These are phyloP conservation scores for Azolla pinnata DNA, from an alignment of 75 land plant genomes.

Conservation along the genomic window DNA sequence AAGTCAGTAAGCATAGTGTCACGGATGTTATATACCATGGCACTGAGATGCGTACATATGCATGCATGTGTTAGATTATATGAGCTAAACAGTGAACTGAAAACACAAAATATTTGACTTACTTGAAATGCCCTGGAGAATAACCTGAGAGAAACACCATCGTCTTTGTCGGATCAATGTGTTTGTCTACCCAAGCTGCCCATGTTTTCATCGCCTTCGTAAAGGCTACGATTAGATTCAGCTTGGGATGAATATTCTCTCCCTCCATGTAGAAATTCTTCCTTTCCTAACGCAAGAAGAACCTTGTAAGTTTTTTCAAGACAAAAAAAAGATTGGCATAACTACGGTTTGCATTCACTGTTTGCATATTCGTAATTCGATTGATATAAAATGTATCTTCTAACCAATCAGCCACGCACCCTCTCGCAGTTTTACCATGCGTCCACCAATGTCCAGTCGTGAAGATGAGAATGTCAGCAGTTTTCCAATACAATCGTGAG, in stretches of 20 bases:
- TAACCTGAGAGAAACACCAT: slow-evolving; percentile 63
- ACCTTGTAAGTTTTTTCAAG: not conserved
- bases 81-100: too few species aligned
- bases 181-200: slow-evolving; percentile 62
- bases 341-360: too few species aligned
- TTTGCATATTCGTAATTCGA: too few species aligned
- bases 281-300: slow-evolving; percentile 25
- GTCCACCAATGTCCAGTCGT: slow-evolving; percentile 96
- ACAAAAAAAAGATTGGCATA: not conserved
- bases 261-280: slow-evolving; percentile 66
- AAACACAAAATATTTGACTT: too few species aligned
- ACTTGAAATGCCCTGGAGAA: slow-evolving; percentile 83
- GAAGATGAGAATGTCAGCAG: slow-evolving; percentile 63
- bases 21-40: too few species aligned
- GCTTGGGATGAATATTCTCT: slow-evolving; percentile 34
- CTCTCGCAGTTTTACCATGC: slow-evolving; percentile 72
- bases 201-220: slow-evolving; percentile 56
- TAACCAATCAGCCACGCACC: too few species aligned
- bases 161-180: slow-evolving; percentile 32
- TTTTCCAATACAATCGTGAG: slow-evolving; percentile 43
- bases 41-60: too few species aligned
- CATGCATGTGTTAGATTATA: too few species aligned
- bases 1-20: too few species aligned
- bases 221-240: slow-evolving; percentile 66
- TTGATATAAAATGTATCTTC: too few species aligned